Base-by-base conservation (phyloP, 345 rosid species). In the Pugionium cornutum region DNA sequence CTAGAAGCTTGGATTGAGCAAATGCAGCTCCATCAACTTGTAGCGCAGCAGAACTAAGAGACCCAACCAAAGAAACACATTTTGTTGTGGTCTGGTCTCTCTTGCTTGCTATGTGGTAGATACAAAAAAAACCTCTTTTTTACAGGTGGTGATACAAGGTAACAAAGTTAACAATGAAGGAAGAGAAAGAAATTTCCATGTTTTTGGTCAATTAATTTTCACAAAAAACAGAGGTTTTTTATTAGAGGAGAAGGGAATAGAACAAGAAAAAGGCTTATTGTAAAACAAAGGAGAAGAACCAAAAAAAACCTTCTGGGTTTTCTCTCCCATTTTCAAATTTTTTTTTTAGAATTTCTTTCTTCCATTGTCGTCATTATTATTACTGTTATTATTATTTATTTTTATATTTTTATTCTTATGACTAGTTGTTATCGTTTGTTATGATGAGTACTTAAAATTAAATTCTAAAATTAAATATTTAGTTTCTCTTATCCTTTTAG, bases 21-120 rank as follows among this genome's bases (percentile, higher is more conserved):
- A 67, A 86, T 85, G 87, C 83, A 91, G 77, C 86, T 88, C 58
- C 96, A 91, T 67, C 95, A 84, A 83, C 94, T 87, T 2, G 89
- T 92, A 77, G 92, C 95, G 75, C 97, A 89, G 88, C 95, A 84
- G 79, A 92, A 89, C 28, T 52, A 78, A 81, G 81, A 73, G 73
- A 53, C 78, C 49, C 75, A 57, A 74, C 68, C 58, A 61, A 64
- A 73, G 62, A 70, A 48, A 6, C 44, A 69, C 62, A 36, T 29
- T 49, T 30, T 53, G 1, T 18, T 18, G 18, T 18, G 18, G 18
- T 18, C 18, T 69, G 64, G 75, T 64, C 41, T 29, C 61, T 18
- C 18, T 18, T 18, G 18, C 18, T 18, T 18, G 18, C 18, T 18
- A 18, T 42, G 26, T 67, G 77, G 73, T 74, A 54, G 73, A 74